A percentile compares a stretch with the other conserved stretches of the same genome.
These are phyloP conservation scores for Monosporozyma solicola DNA, from an alignment of 805 yeast genomes.

Conservation along the genomic window DNA sequence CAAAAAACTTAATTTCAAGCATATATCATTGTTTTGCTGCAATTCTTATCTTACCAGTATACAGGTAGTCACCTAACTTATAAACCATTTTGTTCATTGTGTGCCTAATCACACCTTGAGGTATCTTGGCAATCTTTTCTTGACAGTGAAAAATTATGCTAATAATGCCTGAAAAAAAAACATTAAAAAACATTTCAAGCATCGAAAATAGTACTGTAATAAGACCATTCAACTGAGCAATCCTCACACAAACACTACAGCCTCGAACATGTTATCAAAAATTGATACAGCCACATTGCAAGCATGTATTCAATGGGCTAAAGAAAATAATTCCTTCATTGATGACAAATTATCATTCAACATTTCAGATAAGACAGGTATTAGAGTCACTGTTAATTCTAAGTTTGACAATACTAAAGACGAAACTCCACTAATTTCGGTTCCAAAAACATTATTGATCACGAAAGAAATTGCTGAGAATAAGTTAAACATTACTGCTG, in stretches of 20 bases:
- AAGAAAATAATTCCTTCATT: slow-evolving; percentile 31
- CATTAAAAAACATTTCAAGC: too few relatives aligned
- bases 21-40: too few relatives aligned
- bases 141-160: too few relatives aligned
- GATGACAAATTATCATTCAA: slow-evolving; percentile 30
- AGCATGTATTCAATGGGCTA: slow-evolving; percentile 32
- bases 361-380: slow-evolving; percentile 26
- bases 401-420: not conserved
- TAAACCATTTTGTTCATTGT: too few relatives aligned
- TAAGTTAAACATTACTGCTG: not conserved
- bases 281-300: slow-evolving; percentile 4
- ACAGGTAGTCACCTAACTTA: too few relatives aligned
- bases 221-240: too few relatives aligned
- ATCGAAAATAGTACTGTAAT: too few relatives aligned
- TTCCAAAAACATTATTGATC: slow-evolving; percentile 34
- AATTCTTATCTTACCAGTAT: too few relatives aligned
- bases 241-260: not conserved
- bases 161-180: too few relatives aligned
- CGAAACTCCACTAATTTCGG: slow-evolving; percentile 25
- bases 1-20: too few relatives aligned
- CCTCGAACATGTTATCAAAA: not conserved
- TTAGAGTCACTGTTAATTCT: slow-evolving; percentile 12
- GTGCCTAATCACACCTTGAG: too few relatives aligned
- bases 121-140: too few relatives aligned
- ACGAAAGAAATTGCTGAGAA: slow-evolving; percentile 30